Evolutionary conservation across 257 asterid genomes (phyloP).

Genomic region (Scutellaria baicalensis): DNA sequence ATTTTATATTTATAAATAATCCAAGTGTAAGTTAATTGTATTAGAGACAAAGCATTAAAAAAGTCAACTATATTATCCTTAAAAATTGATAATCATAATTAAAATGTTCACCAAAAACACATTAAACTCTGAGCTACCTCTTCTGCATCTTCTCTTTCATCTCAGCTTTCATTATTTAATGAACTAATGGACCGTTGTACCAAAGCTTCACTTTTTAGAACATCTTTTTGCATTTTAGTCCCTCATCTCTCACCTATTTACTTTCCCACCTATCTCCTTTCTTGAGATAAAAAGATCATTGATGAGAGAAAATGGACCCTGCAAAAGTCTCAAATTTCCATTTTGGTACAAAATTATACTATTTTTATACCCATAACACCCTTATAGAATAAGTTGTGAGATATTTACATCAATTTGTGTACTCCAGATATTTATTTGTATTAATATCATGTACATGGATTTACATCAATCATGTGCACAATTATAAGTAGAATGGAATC

Average conservation of each 20-base stretch:
- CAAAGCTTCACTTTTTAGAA: background rate
- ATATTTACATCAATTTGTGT: no score
- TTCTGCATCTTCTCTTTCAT: constrained; percentile 7
- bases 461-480: no score
- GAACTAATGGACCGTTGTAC: constrained; percentile 15
- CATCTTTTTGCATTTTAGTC: constrained; percentile 8
- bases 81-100: background rate
- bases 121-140: constrained; percentile 15
- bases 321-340: no score
- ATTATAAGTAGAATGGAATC: no score
- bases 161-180: constrained; percentile 14
- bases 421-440: no score
- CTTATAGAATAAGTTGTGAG: no score
- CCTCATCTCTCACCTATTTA: background rate
- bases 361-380: no score
- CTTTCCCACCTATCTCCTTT: background rate
- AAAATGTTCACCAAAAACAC: constrained; percentile 5
- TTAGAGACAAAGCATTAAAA: background rate
- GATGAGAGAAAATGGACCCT: no score
- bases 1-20: background rate
- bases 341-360: no score
- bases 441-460: no score
- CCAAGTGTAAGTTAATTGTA: background rate
- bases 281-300: no score
- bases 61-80: constrained; percentile 3